Evolutionary conservation across 1,284 basidiomycete species (phyloP).

Genomic region (Afroboletus lepidellus): DNA sequence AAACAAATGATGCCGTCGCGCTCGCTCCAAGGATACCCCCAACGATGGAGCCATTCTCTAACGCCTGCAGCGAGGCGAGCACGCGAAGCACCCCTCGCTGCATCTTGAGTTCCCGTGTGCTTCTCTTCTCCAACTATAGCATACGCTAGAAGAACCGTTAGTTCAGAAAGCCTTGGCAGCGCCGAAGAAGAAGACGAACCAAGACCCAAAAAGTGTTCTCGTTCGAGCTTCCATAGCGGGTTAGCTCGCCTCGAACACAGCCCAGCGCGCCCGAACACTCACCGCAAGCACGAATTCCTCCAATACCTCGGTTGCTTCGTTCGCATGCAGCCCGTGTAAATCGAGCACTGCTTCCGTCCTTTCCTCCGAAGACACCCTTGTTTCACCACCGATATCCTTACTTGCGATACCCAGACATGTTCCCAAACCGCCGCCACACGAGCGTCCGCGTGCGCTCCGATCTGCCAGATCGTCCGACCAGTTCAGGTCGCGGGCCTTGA

Average conservation of each 20-base stretch:
- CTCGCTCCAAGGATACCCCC: conserved; percentile 97
- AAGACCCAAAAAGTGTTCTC: conserved; percentile 81
- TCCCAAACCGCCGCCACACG: conserved; percentile 80
- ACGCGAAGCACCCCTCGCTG: conserved; percentile 76
- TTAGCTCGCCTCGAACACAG: conserved; percentile 7
- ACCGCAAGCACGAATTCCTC: conserved; percentile 89
- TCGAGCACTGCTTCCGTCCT: conserved; percentile 80
- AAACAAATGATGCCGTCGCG: conserved; percentile 87
- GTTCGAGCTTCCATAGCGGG: conserved; percentile 60
- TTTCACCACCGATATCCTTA: conserved; percentile 50
- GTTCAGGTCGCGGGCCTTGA: conserved; percentile 60
- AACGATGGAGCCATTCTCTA: conserved; percentile 86
- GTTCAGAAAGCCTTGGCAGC: neutral
- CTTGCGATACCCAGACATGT: conserved; percentile 82
- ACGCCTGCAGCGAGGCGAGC: conserved; percentile 81
- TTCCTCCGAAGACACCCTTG: conserved; percentile 71
- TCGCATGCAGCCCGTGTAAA: conserved; percentile 85
- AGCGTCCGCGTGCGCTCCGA: conserved; percentile 70
- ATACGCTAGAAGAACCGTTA: conserved; percentile 56
- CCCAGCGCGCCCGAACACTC: conserved; percentile 35
- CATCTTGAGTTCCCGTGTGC: conserved; percentile 88
- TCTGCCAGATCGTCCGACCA: conserved; percentile 88
- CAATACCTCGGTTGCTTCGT: conserved; percentile 88
- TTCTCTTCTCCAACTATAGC: conserved; percentile 93
- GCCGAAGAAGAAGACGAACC: conserved; percentile 45